phyloP scores from a whole-genome alignment of 176 grass and related monocot species.

The Puya raimondii region DNA sequence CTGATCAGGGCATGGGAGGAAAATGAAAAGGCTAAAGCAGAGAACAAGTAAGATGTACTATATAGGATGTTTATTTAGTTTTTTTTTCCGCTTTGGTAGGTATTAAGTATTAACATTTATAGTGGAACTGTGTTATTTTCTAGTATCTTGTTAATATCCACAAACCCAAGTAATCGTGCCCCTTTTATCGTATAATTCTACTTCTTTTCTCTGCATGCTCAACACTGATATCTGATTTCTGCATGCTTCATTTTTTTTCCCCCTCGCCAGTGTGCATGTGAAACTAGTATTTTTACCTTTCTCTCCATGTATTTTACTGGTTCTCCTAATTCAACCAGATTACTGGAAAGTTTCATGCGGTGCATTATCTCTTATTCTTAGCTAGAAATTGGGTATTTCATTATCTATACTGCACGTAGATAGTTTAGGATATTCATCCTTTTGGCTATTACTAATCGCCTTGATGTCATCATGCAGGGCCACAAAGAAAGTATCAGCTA shows the following conservation, averaged over 20 bases:
- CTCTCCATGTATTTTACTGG: too few relatives aligned
- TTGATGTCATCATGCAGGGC: constrained; percentile 22
- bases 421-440: background rate
- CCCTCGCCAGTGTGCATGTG: too few relatives aligned
- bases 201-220: too few relatives aligned
- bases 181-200: too few relatives aligned
- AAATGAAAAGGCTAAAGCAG: constrained; percentile 86
- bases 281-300: too few relatives aligned
- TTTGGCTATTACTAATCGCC: background rate
- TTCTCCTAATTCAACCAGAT: too few relatives aligned
- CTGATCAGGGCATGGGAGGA: constrained; percentile 91
- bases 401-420: background rate
- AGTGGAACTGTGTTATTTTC: background rate
- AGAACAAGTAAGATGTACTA: constrained; percentile 55
- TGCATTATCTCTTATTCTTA: too few relatives aligned
- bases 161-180: background rate
- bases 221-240: too few relatives aligned
- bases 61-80: background rate
- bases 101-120: background rate
- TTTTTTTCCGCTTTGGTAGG: too few relatives aligned
- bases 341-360: too few relatives aligned
- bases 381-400: background rate
- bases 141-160: background rate
- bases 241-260: too few relatives aligned
- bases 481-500: constrained; percentile 36